Conservation (phyloP, 306 rosid genomes). For the Dalbergia cochinchinensis region DNA sequence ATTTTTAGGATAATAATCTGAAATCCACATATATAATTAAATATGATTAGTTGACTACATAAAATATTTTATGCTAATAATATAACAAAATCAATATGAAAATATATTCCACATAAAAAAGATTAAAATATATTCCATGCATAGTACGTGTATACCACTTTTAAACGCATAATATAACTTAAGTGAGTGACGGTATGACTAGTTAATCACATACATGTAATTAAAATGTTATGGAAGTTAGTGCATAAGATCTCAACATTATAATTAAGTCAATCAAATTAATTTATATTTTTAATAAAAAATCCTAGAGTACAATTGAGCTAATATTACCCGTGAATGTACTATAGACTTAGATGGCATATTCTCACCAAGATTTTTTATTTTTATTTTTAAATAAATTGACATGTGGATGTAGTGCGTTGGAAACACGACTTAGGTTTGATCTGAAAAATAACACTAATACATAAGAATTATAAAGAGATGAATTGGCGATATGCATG, state of each 20-base stretch:
- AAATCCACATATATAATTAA: no score
- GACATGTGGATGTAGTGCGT: background rate
- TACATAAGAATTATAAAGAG: background rate
- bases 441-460: background rate
- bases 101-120: no score
- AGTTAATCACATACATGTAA: no score
- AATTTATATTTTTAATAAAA: background rate
- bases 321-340: background rate
- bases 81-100: no score
- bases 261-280: background rate
- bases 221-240: background rate
- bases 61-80: no score
- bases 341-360: background rate
- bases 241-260: background rate
- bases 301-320: background rate
- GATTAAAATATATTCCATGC: no score
- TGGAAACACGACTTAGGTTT: background rate
- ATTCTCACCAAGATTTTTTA: background rate
- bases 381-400: background rate
- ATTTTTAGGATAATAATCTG: no score
- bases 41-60: no score
- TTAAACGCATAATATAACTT: no score
- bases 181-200: no score
- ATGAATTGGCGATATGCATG: background rate
- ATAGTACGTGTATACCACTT: no score